Conservation (phyloP, 768 basidiomycete genomes). For the Amanita fuliginea region DNA sequence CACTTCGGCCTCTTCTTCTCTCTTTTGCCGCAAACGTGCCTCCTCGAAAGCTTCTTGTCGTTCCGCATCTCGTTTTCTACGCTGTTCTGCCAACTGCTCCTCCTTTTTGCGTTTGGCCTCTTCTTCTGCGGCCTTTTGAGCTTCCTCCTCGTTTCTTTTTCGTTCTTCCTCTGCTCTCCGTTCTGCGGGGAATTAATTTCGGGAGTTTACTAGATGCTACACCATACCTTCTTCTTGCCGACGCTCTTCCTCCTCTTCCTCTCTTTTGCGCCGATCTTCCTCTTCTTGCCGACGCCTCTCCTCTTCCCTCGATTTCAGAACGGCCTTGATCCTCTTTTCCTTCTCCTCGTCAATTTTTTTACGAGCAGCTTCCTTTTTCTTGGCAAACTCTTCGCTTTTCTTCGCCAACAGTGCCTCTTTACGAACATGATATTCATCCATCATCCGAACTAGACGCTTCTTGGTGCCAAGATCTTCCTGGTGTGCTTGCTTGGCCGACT, state of each 20-base stretch:
- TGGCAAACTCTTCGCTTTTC: conserved; percentile 55
- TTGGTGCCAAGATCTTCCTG: conserved; percentile 64
- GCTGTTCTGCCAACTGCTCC: conserved; percentile 37
- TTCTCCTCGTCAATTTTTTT: conserved; percentile 81
- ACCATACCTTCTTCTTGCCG: conserved; percentile 41
- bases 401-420: conserved; percentile 43
- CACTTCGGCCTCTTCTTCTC: conserved; percentile 64
- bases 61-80: conserved; percentile 40
- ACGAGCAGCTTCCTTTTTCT: conserved; percentile 42
- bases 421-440: conserved; percentile 52
- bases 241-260: conserved; percentile 45
- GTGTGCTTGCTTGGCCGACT: conserved; percentile 46
- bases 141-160: conserved; percentile 37
- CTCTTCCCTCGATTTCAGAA: conserved; percentile 52
- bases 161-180: conserved; percentile 45
- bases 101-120: conserved; percentile 53
- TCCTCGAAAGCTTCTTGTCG: conserved; percentile 41
- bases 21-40: conserved; percentile 46
- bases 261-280: conserved; percentile 22
- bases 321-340: conserved; percentile 46
- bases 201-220: not conserved
- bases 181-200: conserved; percentile 22
- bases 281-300: conserved; percentile 33
- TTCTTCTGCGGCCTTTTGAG: conserved; percentile 32
- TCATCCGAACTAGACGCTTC: conserved; percentile 59